Base-by-base conservation (phyloP, 1,284 basidiomycete genomes). In the Tylopilus orsonianus region DNA sequence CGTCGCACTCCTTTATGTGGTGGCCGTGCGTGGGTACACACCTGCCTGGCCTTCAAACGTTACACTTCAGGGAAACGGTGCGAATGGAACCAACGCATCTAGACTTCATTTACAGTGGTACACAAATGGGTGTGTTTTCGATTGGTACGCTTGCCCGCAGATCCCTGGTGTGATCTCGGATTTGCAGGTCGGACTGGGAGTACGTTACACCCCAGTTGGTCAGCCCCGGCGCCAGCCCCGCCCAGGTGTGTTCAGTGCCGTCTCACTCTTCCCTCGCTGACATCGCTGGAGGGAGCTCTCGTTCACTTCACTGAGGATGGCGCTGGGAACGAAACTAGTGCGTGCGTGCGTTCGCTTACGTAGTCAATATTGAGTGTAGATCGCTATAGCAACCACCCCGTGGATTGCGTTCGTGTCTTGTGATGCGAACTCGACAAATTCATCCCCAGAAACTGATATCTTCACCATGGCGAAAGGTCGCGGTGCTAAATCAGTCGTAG, bases 351-450 rank as follows among this genome's bases (percentile, higher is more conserved):
- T 44, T 57, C 14, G 22, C 19, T 45, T 22, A 23, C 34, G 16
- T 50, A 36, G 7, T 50, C 43, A 48, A 52, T 38, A 41, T 40
- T 52, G 46, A 53, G 42, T 16, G 20, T 29, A 40, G 42, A 36
- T 45, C 43, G 34, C 40, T 45, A 38, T 53, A 90, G 87, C 80
- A 23, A 77, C 71, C 2, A 90, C 91, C 0, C 91, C 92, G 7
- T 95, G 91, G 90, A 89, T 95, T 54, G 92, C 93, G 5, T 78
- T 93, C 57, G 80, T 95, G 39, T 80, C 81, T 10, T 95, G 92
- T 65, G 91, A 93, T 61, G 62, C 64, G 45, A 91, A 93, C 64
- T 78, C 83, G 20, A 89, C 87, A 5, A 68, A 77, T 52, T 73
- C 78, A 8, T 79, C 79, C 1, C 61, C 73, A 55, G 71, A 77